Evolutionary conservation across 805 yeast genomes (phyloP).

Genomic region (Candida sonorensis): DNA sequence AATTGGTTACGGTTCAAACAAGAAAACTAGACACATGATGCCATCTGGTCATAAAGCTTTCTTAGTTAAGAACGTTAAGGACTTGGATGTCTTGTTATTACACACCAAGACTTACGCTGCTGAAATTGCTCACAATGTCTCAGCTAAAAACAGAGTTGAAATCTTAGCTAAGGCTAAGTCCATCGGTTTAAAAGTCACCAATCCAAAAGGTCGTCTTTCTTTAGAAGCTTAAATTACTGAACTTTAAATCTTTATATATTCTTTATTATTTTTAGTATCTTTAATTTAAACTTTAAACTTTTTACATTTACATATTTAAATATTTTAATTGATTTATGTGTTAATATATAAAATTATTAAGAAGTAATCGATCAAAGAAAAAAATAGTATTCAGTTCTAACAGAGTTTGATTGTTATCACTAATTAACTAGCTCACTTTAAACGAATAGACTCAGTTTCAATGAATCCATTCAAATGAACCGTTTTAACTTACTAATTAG

Average conservation of each 20-base stretch:
- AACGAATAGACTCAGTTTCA: too few relatives aligned
- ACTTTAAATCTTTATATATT: too few relatives aligned
- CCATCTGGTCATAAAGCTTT: conserved; percentile 98
- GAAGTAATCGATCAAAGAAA: not conserved
- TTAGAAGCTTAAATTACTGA: conserved; percentile 75
- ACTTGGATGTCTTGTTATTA: conserved; percentile 90
- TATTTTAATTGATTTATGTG: conserved; percentile 14
- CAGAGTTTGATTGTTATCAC: too few relatives aligned
- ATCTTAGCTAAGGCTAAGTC: conserved; percentile 96
- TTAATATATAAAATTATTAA: conserved; percentile 2
- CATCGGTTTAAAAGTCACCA: conserved; percentile 97
- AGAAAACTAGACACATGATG: conserved; percentile 90
- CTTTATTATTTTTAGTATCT: too few relatives aligned
- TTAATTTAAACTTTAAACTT: too few relatives aligned
- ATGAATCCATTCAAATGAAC: too few relatives aligned
- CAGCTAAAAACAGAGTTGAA: conserved; percentile 97
- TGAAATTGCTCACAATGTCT: conserved; percentile 98
- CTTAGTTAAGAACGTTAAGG: conserved; percentile 87
- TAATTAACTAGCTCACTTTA: too few relatives aligned
- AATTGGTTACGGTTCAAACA: conserved; percentile 99
- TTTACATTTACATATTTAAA: conserved; percentile 8
- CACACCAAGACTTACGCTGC: conserved; percentile 99
- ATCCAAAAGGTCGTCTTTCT: conserved; percentile 97
- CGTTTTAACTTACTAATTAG: too few relatives aligned
- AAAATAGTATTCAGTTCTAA: too few relatives aligned